Base-by-base conservation (phyloP, 2,329 filamentous ascomycete species). In the Microcyclospora pomicola region DNA sequence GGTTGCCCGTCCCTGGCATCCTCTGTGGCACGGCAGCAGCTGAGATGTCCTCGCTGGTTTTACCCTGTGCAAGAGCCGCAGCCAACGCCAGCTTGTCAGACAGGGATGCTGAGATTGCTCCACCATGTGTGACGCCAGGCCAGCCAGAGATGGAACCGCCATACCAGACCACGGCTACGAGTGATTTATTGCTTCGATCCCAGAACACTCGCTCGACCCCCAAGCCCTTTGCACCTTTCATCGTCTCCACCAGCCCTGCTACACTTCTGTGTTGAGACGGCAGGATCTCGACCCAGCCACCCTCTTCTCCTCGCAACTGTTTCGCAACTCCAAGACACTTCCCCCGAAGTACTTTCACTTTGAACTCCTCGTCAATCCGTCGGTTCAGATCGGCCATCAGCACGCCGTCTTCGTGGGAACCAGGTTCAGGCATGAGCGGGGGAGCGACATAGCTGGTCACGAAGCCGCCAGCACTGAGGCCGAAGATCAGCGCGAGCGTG, bases 91-190 rank as follows among this genome's bases (percentile, higher is more conserved):
- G 65, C 36, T 69, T 72, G 62, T 86, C 82, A 55, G 82, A 73
- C 29, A 86, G 59, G 3, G 82, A 57, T 1, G 77, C 84, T 6
- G 77, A 78, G 35, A 82, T 66, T 6, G 70, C 66, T 11, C 82
- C 82, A 39, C 82, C 82, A 60, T 88, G 82, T 36, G 76, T 74
- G 31, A 82, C 66, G 10, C 72, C 70, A 1, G 81, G 81, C 78
- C 80, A 87, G 3, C 82, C 81, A 34, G 69, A 65, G 14, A 80
- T 53, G 1, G 66, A 72, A n/a, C 65, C 57, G 6, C 82, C 82
- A 38, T 86, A 68, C 64, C 69, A 81, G 4, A 86, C 63, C n/a
- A 86, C 66, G 35, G 68, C 71, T 9, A 78, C 61, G 27, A 75
- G 56, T 49, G 75, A 72, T 46, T 73, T 68, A 6, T 75, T 72